Conservation (phyloP, 352 stramenopile species). For the Phytophthora lateralis region DNA sequence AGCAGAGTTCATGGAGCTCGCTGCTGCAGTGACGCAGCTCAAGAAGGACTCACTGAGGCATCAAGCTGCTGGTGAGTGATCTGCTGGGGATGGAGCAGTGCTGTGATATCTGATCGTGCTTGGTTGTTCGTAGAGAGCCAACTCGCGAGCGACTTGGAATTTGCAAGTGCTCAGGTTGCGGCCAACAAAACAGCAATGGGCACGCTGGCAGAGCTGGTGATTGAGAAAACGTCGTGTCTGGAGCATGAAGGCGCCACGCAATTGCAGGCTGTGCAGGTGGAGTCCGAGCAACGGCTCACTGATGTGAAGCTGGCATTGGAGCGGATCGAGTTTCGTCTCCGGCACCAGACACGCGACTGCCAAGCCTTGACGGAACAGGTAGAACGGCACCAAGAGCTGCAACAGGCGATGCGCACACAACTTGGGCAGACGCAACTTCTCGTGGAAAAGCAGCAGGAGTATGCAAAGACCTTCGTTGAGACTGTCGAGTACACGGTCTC, state of each 20-base stretch:
- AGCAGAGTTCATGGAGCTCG: conserved; percentile 68
- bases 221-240: conserved; percentile 51
- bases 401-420: conserved; percentile 45
- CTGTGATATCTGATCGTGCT: background rate
- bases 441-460: conserved; percentile 52
- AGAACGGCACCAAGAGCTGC: conserved; percentile 48
- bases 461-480: conserved; percentile 54
- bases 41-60: conserved; percentile 52
- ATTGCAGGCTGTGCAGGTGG: conserved; percentile 52
- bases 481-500: conserved; percentile 46
- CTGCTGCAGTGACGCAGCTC: conserved; percentile 44
- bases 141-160: conserved; percentile 55
- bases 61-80: conserved; percentile 39
- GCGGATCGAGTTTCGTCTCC: conserved; percentile 74
- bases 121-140: conserved; percentile 40
- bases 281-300: conserved; percentile 49
- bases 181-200: conserved; percentile 55
- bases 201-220: conserved; percentile 49
- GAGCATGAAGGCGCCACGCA: conserved; percentile 45
- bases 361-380: conserved; percentile 54
- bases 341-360: conserved; percentile 60
- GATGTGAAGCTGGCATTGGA: conserved; percentile 55
- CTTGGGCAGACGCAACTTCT: conserved; percentile 49
- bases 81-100: background rate
- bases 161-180: conserved; percentile 45